Evolutionary conservation across 495 filamentous ascomycete genomes (phyloP).

Genomic region (Neurospora sp.): DNA sequence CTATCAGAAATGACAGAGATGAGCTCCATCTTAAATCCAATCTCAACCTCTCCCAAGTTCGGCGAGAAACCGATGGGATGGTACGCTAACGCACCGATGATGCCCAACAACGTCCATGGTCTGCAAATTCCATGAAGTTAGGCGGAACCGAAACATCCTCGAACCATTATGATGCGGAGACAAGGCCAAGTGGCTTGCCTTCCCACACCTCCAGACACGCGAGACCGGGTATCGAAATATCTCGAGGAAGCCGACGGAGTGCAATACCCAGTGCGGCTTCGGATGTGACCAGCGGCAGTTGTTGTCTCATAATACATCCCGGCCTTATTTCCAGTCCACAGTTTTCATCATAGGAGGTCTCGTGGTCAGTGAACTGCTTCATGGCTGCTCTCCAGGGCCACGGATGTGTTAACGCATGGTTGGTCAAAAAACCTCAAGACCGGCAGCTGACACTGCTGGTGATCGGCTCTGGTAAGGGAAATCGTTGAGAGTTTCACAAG

Average conservation of each 20-base stretch:
- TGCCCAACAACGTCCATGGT: not conserved
- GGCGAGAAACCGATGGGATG: not conserved
- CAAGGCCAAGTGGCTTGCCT: not conserved
- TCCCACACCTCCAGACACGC: not conserved
- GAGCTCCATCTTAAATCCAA: not conserved
- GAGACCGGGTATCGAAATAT: not conserved
- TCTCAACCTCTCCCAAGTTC: not conserved
- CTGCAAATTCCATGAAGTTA: not conserved
- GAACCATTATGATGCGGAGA: not conserved
- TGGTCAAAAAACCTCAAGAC: not conserved
- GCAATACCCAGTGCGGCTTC: not conserved
- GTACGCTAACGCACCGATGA: not conserved
- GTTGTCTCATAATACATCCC: not conserved
- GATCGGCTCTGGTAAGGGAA: not conserved
- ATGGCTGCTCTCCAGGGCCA: not conserved
- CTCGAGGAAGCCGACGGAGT: not conserved
- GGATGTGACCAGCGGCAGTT: not conserved
- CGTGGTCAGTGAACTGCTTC: not conserved
- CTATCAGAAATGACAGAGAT: constrained; percentile 15
- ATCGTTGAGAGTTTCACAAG: not conserved
- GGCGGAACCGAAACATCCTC: not conserved
- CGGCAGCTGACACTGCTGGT: not conserved
- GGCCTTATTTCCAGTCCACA: not conserved
- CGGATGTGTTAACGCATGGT: constrained; percentile 7
- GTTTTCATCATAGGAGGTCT: not conserved